phyloP scores from a whole-genome alignment of 2,329 filamentous ascomycete species.

The Blumeriella jaapii region DNA sequence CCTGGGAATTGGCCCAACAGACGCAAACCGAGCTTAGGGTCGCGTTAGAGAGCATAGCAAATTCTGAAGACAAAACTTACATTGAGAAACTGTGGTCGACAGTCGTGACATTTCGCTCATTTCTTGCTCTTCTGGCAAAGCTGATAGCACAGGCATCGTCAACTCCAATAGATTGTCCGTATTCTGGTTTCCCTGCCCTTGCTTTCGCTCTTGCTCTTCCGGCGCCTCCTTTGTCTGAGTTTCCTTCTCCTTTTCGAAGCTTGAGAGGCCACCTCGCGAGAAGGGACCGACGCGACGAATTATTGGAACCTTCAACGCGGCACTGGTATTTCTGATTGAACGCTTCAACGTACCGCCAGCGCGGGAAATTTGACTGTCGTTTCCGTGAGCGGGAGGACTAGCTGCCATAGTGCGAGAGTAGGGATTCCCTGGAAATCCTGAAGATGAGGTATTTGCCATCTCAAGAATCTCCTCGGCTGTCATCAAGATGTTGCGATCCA shows the following conservation, averaged over 20 bases:
- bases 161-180: neutral
- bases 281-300: slow-evolving; percentile 12
- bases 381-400: slow-evolving; percentile 12
- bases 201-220: neutral
- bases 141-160: neutral
- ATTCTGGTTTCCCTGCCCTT: neutral
- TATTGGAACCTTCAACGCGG: slow-evolving; percentile 8
- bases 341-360: no score
- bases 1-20: neutral
- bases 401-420: slow-evolving; percentile 1
- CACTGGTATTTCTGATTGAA: slow-evolving; percentile 9
- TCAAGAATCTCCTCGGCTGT: slow-evolving; percentile 7
- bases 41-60: no score
- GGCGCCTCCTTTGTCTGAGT: neutral
- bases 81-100: no score
- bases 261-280: slow-evolving; percentile 8
- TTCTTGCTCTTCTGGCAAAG: no score
- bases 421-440: slow-evolving; percentile 1
- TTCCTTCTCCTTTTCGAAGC: slow-evolving; percentile 3
- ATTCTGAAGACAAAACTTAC: no score
- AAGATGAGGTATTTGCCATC: slow-evolving; percentile 2
- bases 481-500: slow-evolving; percentile 1
- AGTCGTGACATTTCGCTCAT: no score
- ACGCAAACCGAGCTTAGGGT: no score
- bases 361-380: neutral